phyloP scores from a whole-genome alignment of 1,284 basidiomycete species.

The Vanrija pseudolonga region DNA sequence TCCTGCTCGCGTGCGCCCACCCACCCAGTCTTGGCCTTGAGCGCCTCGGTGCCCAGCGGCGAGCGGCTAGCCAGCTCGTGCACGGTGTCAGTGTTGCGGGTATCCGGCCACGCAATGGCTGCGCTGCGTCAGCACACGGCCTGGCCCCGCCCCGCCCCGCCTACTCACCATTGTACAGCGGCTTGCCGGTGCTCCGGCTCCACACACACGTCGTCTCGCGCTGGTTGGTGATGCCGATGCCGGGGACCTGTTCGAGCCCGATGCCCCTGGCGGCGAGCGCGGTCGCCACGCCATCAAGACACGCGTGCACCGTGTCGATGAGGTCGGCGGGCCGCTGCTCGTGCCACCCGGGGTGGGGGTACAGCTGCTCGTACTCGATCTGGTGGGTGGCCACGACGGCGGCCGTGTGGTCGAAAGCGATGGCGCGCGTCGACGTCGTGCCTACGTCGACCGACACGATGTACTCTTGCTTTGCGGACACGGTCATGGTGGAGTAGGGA shows the following conservation, averaged over 20 bases:
- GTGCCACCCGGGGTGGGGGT: conserved; percentile 90
- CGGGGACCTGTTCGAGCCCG: conserved; percentile 50
- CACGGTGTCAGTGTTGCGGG: conserved; percentile 79
- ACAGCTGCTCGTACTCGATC: conserved; percentile 86
- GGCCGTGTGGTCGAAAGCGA: conserved; percentile 85
- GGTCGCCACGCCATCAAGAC: conserved; percentile 70
- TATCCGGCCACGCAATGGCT: conserved; percentile 96
- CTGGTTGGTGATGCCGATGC: conserved; percentile 77
- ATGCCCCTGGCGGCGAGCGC: conserved; percentile 86
- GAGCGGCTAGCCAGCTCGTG: conserved; percentile 56
- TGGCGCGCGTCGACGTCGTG: conserved; percentile 74
- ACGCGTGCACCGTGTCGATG: conserved; percentile 68
- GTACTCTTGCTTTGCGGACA: conserved; percentile 4
- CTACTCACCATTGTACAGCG: conserved; percentile 59
- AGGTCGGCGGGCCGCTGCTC: conserved; percentile 90
- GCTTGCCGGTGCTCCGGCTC: conserved; percentile 84
- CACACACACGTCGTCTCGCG: conserved; percentile 94
- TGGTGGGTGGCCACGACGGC: conserved; percentile 84
- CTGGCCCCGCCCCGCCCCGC: too few species aligned
- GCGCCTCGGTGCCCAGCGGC: conserved; percentile 11
- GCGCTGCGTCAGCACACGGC: background rate
- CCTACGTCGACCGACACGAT: conserved; percentile 11
- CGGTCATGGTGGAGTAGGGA: conserved; percentile 4
- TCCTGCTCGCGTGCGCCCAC: conserved; percentile 49
- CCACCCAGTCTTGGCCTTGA: conserved; percentile 64